Conservation (phyloP, 2,329 filamentous ascomycete genomes). For the Elsinoe perseae region DNA sequence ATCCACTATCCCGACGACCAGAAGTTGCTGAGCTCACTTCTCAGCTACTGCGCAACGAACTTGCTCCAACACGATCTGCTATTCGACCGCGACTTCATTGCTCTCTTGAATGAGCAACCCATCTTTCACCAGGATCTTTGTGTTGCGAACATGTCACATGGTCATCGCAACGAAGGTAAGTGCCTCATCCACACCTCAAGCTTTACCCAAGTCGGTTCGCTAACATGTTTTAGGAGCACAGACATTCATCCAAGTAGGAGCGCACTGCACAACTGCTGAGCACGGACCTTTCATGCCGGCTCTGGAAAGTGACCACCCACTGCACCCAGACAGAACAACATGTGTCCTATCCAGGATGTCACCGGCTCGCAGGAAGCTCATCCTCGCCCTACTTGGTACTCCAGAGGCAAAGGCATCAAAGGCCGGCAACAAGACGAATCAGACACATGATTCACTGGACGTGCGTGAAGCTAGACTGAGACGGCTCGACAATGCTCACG, state of each 20-base stretch:
- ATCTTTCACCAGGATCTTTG: conserved; percentile 9
- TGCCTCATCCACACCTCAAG: neutral
- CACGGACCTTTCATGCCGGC: neutral
- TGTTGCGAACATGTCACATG: conserved; percentile 1
- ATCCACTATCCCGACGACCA: neutral
- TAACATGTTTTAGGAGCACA: neutral
- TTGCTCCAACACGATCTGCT: conserved; percentile 4
- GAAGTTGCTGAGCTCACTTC: neutral
- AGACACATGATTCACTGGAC: no score
- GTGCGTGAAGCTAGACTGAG: no score
- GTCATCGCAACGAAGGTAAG: neutral
- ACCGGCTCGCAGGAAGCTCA: neutral
- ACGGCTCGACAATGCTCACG: no score
- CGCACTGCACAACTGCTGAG: neutral
- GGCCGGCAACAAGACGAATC: neutral
- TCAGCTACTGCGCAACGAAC: conserved; percentile 9
- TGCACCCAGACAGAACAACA: neutral
- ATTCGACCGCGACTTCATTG: neutral
- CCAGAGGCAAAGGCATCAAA: neutral
- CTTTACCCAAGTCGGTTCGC: neutral
- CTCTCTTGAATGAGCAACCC: neutral
- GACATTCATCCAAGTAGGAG: conserved; percentile 10
- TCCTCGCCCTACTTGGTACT: neutral
- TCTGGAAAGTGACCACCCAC: neutral
- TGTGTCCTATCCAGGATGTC: neutral